Conservation (phyloP, 1,284 basidiomycete species). For the Laetiporus sulphureus region DNA sequence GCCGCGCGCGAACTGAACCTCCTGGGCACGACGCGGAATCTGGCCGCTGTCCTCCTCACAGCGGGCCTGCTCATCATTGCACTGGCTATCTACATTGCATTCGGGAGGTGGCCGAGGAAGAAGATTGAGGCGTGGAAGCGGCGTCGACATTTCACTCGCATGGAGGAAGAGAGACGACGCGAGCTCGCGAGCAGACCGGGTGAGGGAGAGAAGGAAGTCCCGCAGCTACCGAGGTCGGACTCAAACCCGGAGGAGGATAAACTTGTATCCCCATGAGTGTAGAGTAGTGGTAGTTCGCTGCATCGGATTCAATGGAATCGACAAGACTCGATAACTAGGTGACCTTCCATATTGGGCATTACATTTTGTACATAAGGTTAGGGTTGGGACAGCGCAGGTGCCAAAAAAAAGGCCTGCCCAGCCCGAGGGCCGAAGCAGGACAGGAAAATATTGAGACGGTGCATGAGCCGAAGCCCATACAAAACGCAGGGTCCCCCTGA, state of each 20-base stretch:
- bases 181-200: background rate
- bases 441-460: slow-evolving; percentile 69
- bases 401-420: slow-evolving; percentile 23
- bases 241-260: no score
- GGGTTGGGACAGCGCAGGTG: slow-evolving; percentile 3
- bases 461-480: slow-evolving; percentile 63
- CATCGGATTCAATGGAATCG: no score
- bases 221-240: no score
- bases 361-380: slow-evolving; percentile 4
- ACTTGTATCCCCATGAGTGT: no score
- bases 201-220: no score
- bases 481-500: slow-evolving; percentile 39
- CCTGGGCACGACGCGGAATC: slow-evolving; percentile 15
- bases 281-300: no score
- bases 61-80: slow-evolving; percentile 20
- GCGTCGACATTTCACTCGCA: background rate
- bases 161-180: background rate
- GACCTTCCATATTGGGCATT: no score
- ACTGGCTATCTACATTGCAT: slow-evolving; percentile 23
- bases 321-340: no score
- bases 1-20: slow-evolving; percentile 15
- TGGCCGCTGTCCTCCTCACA: slow-evolving; percentile 26
- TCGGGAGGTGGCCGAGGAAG: slow-evolving; percentile 22
- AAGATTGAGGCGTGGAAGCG: slow-evolving; percentile 7
- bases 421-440: slow-evolving; percentile 46